Conservation (phyloP, 306 rosid species). For the Rosa rugosa region DNA sequence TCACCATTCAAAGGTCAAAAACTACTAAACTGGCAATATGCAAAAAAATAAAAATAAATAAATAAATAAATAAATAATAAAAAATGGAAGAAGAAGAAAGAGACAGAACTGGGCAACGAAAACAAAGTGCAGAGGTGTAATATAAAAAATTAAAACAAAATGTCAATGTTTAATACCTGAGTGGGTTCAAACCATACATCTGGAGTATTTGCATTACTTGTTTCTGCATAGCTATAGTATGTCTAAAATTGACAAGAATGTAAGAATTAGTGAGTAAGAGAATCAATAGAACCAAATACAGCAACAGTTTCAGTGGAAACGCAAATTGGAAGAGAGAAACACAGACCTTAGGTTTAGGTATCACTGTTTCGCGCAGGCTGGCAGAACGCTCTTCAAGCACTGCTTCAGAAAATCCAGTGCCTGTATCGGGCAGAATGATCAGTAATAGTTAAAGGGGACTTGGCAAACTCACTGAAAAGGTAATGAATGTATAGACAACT, state of each 20-base stretch:
- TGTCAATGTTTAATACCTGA: conserved; percentile 48
- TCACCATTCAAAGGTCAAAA: not conserved
- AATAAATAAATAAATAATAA: not conserved
- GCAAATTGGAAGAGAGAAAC: conserved; percentile 18
- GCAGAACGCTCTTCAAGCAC: conserved; percentile 74
- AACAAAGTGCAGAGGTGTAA: not conserved
- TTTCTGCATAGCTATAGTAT: conserved; percentile 68
- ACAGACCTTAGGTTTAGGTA: conserved; percentile 75
- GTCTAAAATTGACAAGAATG: conserved; percentile 46
- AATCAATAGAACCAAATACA: conserved; percentile 1
- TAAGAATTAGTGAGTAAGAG: conserved; percentile 22
- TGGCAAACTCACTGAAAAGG: conserved; percentile 19
- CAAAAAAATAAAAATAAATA: not conserved
- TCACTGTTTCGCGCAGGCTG: conserved; percentile 74
- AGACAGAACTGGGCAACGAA: conserved; percentile 1
- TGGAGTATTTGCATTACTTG: conserved; percentile 60
- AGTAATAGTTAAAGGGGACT: conserved; percentile 16
- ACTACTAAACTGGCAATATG: not conserved
- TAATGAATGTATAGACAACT: conserved; percentile 3
- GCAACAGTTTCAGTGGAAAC: not conserved
- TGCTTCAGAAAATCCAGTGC: conserved; percentile 82
- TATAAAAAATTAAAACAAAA: conserved; percentile 10
- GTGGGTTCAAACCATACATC: conserved; percentile 95
- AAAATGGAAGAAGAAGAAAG: too few relatives aligned
- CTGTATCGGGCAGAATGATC: conserved; percentile 39